Evolutionary conservation across 257 asterid species (phyloP), one percentile per base, ranked within the genome.

Genomic region (Gentiana straminea): DNA sequence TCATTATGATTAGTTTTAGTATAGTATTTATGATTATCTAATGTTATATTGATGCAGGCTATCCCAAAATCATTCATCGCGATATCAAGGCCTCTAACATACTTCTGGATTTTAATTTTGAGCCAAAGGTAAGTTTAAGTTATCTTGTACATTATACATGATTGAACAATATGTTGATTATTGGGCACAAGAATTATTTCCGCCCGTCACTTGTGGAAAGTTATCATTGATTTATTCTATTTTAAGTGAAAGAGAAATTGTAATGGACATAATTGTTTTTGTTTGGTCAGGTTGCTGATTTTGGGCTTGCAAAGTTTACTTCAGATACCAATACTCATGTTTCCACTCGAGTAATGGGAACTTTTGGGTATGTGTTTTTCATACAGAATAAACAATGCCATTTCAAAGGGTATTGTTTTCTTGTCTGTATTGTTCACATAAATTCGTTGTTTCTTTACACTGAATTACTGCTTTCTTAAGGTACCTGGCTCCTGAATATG

Each of bases 311-410:
- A 36, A 89, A 78, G 76, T 48, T 86, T 35, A 13, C 89, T 51
- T 72, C 87, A 52, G 97, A 86, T 54, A 61, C 62, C 64, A 79
- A 86, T 62, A 89, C 95, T 63, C 97, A 89, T 47, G 93, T 89
- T 54, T 89, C 97, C 39, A 89, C 97, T 7, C 75, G 97, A 53
- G 95, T 89, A 60, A 89, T 89, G 97, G 97, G 97, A 69, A 89
- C 97, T 56, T 83, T 89, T 41, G 97, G 97, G 97, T 89, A 80
- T 49, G 68, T 15, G 24, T 15, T 15, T 15, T 15, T 15, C 24
- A 15, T 15, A 15, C 24, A 15, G 24, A 15, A 15, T 15, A 15
- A 15, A 15, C 24, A 15, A 15, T 15, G 24, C 24, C 24, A 15
- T 15, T 15, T 15, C 24, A 15, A 15, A 15, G 24, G 24, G 24